phyloP scores from a whole-genome alignment of 1,139 yeast genomes.

The Pichia sp. region DNA sequence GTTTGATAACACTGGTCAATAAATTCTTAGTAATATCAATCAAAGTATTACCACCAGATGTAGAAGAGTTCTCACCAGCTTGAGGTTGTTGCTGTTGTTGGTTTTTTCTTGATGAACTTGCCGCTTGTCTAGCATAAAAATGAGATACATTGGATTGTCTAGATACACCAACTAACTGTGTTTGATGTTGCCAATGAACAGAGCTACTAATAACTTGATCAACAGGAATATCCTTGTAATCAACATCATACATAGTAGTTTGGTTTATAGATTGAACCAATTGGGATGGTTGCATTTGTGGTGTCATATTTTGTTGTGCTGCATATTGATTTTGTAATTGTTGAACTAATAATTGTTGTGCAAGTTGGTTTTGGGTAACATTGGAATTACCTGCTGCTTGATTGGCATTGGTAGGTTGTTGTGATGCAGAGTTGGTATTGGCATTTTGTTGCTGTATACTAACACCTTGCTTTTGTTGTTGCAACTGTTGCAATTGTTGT shows the following conservation, averaged over 20 bases:
- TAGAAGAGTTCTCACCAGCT: neutral
- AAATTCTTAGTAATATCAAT: conserved; percentile 56
- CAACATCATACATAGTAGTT: conserved; percentile 20
- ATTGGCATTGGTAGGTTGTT: conserved; percentile 11
- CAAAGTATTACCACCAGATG: conserved; percentile 33
- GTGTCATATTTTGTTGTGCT: conserved; percentile 13
- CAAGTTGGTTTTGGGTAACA: conserved; percentile 16
- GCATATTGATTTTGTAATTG: conserved; percentile 14
- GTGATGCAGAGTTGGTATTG: conserved; percentile 10
- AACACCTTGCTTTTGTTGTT: conserved; percentile 28
- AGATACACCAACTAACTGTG: conserved; percentile 75
- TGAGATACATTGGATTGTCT: conserved; percentile 73
- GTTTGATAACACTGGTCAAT: conserved; percentile 29
- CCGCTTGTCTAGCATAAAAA: conserved; percentile 90
- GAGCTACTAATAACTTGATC: conserved; percentile 46
- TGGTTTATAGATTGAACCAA: conserved; percentile 24
- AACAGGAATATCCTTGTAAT: conserved; percentile 33
- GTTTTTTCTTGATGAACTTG: conserved; percentile 64
- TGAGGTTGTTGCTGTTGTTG: conserved; percentile 17
- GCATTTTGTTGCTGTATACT: conserved; percentile 17
- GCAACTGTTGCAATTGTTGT: conserved; percentile 27
- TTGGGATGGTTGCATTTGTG: conserved; percentile 15
- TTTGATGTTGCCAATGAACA: conserved; percentile 84
- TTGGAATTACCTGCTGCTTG: conserved; percentile 3
- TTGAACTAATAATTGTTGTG: conserved; percentile 18